Base-by-base conservation (phyloP, 2,329 filamentous ascomycete species). In the Fusarium dlaminii region DNA sequence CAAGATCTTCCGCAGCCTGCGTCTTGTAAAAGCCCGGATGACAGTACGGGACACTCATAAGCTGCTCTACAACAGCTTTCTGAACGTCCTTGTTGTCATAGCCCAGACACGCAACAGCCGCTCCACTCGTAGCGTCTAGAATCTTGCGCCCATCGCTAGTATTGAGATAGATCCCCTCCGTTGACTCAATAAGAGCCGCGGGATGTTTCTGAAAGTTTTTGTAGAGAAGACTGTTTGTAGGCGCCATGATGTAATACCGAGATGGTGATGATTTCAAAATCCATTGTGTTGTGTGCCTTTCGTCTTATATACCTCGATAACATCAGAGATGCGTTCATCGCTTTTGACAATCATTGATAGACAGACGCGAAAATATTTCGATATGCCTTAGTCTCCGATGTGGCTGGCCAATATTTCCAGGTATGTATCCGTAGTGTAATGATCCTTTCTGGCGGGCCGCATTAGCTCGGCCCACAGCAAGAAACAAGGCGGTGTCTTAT, bases 181-280 rank as follows among this genome's bases (percentile, higher is more conserved):
- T 72, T 0, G 74, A 76, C n/a, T 76, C 69, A 6, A 76, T 40
- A 11, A 76, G 62, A 27, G 74, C 74, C 1, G 72, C 74, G 11
- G 74, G 74, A 30, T 76, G 74, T 30, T 73, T 75, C 15, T 76
- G 72, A 3, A 76, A 76, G 62, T 76, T 76, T 43, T 76, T 76
- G 74, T 76, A 76, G 3, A 76, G 51, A 24, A 76, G 74, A 32
- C 74, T 76, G 72, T 76, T 76, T 40, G 63, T 72, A 6, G 71
- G 46, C 10, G 63, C 46, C 74, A 76, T 76, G 22, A 36, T 72
- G 61, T 49, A 11, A n/a, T 36, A 14, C 13, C 18, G n/a, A 20
- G 3, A 24, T 22, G 20, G 3, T 52, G 37, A 9, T 62, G 27
- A 42, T n/a, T n/a, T 43, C 15, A 13, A 6, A 3, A 11, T 20